Base-by-base conservation (phyloP, 2,329 filamentous ascomycete species). In the Aotearoamyces nothofagi region DNA sequence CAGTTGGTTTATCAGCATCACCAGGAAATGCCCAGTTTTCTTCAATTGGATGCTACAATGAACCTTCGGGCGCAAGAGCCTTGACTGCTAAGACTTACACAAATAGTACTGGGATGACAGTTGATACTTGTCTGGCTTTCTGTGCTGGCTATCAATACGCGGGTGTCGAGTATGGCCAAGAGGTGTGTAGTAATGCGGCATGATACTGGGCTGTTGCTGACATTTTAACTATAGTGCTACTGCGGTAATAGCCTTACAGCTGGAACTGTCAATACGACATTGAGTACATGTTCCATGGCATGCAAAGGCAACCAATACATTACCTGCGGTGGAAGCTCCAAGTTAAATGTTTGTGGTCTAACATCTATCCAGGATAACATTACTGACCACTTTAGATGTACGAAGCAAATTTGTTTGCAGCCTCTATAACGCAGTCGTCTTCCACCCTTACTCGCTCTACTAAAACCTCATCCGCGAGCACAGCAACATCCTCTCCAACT, bases 21-120 rank as follows among this genome's bases (percentile, higher is more conserved):
- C 17, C 17, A 24, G 30, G 24, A 12, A 24, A 32, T 17, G 30
- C 24, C n/a, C 27, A 32, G 13, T 32, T 27, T 13, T 15, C 17
- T 10, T 32, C 22, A 11, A 27, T 11, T 15, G 17, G 7, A 11
- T 32, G 30, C 15, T 23, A 27, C 12, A 28, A 28, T 9, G 30
- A 32, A 24, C 30, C 30, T 1, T 6, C 24, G 8, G 13, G 16
- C 12, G 15, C 5, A 9, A 24, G 30, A 19, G 30, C 30, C 12
- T 16, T 32, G 16, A 37, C 46, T 30, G n/a, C n/a, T n/a, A n/a
- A n/a, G n/a, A 28, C 33, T n/a, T 50, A 51, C 47, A 49, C 47
- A 3, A 35, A 52, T 24, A n/a, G n/a, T n/a, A n/a, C n/a, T 19
- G 12, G 19, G 7, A 20, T 20, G 19, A 20, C 19, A 7, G 7